phyloP scores from a whole-genome alignment of 352 stramenopile species.

The Chrysophaeum taylorii region DNA sequence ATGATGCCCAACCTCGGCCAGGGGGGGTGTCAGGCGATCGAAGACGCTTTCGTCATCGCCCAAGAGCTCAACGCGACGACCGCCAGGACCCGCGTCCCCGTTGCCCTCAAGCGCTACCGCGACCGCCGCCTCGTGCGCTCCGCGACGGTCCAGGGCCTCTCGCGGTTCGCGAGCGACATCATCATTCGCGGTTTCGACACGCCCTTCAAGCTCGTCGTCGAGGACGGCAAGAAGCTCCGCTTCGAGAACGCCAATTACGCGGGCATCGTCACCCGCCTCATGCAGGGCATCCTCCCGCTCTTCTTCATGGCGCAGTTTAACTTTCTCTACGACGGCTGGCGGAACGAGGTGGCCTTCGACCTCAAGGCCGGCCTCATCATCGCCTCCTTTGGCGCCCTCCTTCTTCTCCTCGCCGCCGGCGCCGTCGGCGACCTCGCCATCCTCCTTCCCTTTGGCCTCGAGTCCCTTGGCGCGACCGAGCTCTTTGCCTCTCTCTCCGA shows the following conservation, averaged over 20 bases:
- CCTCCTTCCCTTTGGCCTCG: neutral
- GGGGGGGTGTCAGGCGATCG: constrained; percentile 58
- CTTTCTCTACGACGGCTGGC: constrained; percentile 48
- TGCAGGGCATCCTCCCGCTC: constrained; percentile 44
- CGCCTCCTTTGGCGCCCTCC: neutral
- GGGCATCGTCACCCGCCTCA: constrained; percentile 40
- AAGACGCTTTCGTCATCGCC: constrained; percentile 54
- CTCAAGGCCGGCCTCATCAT: neutral
- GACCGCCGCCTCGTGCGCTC: constrained; percentile 41
- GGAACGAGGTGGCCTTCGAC: constrained; percentile 27
- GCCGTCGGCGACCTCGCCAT: constrained; percentile 11
- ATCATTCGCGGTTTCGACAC: constrained; percentile 54
- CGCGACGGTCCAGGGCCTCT: constrained; percentile 51
- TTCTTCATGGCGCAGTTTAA: constrained; percentile 51
- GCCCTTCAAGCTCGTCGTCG: constrained; percentile 36
- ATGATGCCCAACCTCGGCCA: constrained; percentile 66
- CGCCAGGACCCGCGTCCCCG: constrained; percentile 31
- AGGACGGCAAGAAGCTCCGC: constrained; percentile 23
- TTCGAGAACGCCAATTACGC: constrained; percentile 51
- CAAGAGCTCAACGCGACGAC: constrained; percentile 35
- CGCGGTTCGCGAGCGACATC: constrained; percentile 54
- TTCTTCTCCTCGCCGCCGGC: neutral
- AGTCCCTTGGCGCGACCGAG: neutral
- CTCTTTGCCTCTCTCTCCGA: neutral
- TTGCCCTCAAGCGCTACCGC: constrained; percentile 39